phyloP scores from a whole-genome alignment of 768 basidiomycete species.

The Leccinum aurantiacum region DNA sequence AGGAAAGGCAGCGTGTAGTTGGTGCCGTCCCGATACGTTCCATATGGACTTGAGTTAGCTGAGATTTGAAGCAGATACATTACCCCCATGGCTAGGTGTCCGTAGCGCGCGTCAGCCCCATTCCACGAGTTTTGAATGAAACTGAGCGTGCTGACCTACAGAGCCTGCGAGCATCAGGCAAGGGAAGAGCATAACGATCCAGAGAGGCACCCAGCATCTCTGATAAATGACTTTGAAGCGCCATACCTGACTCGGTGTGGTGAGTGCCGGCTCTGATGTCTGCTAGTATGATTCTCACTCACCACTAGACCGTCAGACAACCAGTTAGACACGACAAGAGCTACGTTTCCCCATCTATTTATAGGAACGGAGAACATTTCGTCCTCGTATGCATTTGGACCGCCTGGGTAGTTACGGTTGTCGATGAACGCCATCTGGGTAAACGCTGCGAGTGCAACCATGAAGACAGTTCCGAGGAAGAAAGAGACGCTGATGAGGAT shows the following conservation, averaged over 20 bases:
- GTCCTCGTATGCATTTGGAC: background rate
- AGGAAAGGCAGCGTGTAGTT: background rate
- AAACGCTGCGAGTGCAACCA: background rate
- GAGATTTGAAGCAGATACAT: background rate
- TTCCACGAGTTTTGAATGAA: background rate
- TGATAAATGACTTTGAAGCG: background rate
- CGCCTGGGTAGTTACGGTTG: background rate
- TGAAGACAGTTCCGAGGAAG: background rate
- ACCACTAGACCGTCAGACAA: background rate
- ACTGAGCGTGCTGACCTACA: background rate
- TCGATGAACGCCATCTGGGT: background rate
- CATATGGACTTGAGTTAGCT: background rate
- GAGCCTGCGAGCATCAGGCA: background rate
- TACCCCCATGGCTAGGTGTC: background rate
- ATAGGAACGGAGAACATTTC: background rate
- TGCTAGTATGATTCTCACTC: background rate
- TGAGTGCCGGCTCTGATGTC: background rate
- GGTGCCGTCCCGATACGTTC: background rate
- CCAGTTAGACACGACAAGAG: background rate
- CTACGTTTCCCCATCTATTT: background rate
- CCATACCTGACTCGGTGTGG: background rate
- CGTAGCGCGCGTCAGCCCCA: background rate
- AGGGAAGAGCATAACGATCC: background rate
- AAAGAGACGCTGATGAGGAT: background rate
- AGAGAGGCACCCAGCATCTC: background rate